Evolutionary conservation across 345 rosid species (phyloP).

Genomic region (Geranium rotundifolium): DNA sequence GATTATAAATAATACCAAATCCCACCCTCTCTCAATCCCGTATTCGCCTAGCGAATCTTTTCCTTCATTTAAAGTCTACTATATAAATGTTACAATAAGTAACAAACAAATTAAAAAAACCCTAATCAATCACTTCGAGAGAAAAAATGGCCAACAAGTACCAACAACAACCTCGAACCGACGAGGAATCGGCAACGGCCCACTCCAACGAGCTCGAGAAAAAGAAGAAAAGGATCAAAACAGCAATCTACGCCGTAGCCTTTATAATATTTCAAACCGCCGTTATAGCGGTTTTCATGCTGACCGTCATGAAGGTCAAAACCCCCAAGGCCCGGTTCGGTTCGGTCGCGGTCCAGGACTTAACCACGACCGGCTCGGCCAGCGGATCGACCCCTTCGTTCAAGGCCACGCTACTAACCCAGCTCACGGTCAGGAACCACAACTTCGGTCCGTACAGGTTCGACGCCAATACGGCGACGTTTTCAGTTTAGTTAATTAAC

Average conservation of each 20-base stretch:
- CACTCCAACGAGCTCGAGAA: not conserved
- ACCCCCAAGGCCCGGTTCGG: conserved; percentile 5
- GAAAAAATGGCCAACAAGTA: not conserved
- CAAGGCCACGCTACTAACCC: not conserved
- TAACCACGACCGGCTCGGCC: not conserved
- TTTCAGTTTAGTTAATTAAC: not conserved
- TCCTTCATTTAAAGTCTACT: too few species aligned
- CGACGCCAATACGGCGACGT: not conserved
- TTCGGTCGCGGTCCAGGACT: not conserved
- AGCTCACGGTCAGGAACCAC: conserved; percentile 4
- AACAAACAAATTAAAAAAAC: too few species aligned
- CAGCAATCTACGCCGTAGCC: not conserved
- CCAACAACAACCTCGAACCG: not conserved
- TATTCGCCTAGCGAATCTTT: too few species aligned
- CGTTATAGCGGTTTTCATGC: not conserved
- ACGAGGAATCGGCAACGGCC: not conserved
- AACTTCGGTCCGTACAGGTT: conserved; percentile 6
- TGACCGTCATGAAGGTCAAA: conserved; percentile 4
- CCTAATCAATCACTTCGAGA: not conserved
- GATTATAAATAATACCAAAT: not conserved
- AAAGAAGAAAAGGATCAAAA: not conserved
- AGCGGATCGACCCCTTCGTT: conserved; percentile 1
- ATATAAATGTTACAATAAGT: too few species aligned
- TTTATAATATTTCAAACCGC: conserved; percentile 3
- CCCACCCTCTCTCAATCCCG: too few species aligned